phyloP scores from a whole-genome alignment of 106 monocot species.

The Dioscorea zingiberensis region DNA sequence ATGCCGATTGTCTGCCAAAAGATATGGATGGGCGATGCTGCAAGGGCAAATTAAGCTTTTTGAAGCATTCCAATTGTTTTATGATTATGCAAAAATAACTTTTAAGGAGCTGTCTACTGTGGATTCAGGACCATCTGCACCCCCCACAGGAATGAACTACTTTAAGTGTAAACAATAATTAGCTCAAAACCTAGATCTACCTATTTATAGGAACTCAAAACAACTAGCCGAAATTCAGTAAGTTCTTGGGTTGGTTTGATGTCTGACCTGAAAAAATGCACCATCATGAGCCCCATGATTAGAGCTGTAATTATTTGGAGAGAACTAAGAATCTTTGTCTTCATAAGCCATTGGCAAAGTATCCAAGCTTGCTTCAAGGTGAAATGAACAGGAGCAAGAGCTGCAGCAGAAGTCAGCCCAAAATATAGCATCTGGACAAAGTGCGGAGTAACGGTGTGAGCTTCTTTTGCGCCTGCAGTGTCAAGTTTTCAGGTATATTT shows the following conservation, averaged over 20 bases:
- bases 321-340: conserved; percentile 28
- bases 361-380: conserved; percentile 25
- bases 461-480: conserved; percentile 91
- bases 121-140: too few species aligned
- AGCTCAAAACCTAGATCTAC: too few species aligned
- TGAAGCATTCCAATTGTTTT: background rate
- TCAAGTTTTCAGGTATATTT: background rate
- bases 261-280: conserved; percentile 68
- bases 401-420: conserved; percentile 51
- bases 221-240: background rate
- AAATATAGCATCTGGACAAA: conserved; percentile 91
- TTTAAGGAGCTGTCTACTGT: too few species aligned
- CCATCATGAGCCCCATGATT: conserved; percentile 21
- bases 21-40: conserved; percentile 95
- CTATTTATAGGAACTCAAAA: too few species aligned
- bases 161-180: too few species aligned
- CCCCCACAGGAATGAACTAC: too few species aligned
- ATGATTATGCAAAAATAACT: too few species aligned
- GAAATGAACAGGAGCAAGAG: conserved; percentile 70
- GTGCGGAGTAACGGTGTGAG: conserved; percentile 86
- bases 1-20: conserved; percentile 96
- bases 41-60: conserved; percentile 15
- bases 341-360: conserved; percentile 33
- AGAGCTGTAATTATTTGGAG: conserved; percentile 29
- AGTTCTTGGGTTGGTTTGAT: background rate